Evolutionary conservation across 805 yeast species (phyloP).

Genomic region (Cyberlindnera euphorbiiphila): DNA sequence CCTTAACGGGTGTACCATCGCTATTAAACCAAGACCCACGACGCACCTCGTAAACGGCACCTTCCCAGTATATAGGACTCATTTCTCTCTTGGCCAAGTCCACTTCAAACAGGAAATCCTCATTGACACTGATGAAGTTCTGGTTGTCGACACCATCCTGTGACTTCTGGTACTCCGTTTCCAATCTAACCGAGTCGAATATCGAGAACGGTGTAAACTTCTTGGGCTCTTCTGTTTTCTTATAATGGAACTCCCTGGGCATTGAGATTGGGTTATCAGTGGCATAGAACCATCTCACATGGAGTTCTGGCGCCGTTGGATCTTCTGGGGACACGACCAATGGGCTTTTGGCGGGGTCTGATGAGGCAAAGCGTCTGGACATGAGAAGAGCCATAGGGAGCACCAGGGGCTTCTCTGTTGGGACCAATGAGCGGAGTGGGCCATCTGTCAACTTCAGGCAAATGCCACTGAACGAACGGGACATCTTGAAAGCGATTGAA

Average conservation of each 20-base stretch:
- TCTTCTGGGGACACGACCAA: conserved; percentile 6
- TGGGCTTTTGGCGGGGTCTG: conserved; percentile 6
- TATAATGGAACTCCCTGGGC: conserved; percentile 58
- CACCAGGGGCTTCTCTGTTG: conserved; percentile 2
- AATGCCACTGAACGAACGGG: background rate
- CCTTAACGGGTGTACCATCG: conserved; percentile 52
- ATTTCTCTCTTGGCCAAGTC: conserved; percentile 52
- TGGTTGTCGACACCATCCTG: conserved; percentile 1
- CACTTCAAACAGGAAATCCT: conserved; percentile 76
- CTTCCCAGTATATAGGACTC: conserved; percentile 81
- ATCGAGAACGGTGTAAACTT: conserved; percentile 66
- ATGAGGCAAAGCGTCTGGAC: conserved; percentile 8
- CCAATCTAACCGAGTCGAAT: conserved; percentile 60
- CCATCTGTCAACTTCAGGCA: background rate
- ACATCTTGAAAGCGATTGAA: no score
- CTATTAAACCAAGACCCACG: conserved; percentile 80
- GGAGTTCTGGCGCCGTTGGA: conserved; percentile 19
- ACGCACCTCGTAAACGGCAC: conserved; percentile 77
- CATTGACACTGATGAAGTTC: conserved; percentile 58
- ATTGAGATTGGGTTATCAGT: conserved; percentile 70
- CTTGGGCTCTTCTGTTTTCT: conserved; percentile 44
- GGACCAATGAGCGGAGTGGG: background rate
- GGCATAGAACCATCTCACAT: conserved; percentile 71
- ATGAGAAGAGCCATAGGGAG: conserved; percentile 3
- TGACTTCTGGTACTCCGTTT: conserved; percentile 30